Conservation (phyloP, 2,329 filamentous ascomycete genomes). For the Botrytis medusae region DNA sequence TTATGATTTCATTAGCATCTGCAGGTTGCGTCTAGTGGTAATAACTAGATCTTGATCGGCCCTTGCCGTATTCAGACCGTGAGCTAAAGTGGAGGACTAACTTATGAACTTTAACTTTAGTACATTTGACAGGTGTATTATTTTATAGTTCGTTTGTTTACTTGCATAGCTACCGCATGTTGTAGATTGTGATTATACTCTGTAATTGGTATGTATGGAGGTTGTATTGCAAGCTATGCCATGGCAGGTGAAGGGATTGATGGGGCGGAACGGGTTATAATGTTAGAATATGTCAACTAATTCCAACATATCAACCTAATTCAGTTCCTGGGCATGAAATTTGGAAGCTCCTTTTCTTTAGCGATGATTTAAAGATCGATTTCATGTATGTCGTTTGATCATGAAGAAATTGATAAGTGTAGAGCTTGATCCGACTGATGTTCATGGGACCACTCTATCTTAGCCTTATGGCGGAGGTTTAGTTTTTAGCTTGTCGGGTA, state of each 20-base stretch:
- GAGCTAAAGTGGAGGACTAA: neutral
- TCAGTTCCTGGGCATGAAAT: neutral
- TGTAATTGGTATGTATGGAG: neutral
- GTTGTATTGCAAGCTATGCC: accelerated
- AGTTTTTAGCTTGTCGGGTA: neutral
- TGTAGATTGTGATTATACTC: neutral
- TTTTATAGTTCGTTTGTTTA: neutral
- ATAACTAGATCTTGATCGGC: neutral
- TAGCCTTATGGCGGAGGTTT: neutral
- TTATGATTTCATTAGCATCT: neutral
- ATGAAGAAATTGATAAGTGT: neutral
- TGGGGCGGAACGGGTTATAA: neutral
- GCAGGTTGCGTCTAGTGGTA: neutral
- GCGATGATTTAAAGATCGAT: neutral
- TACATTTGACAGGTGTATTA: neutral
- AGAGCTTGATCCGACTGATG: neutral
- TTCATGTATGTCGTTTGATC: neutral
- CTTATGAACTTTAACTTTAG: neutral
- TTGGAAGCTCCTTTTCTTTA: neutral
- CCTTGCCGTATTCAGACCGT: no score
- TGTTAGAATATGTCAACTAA: no score
- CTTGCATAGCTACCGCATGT: neutral
- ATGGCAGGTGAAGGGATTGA: accelerated
- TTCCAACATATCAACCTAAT: no score
- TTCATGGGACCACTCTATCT: neutral